Evolutionary conservation across 2,329 filamentous ascomycete species (phyloP), one percentile per base, ranked within the genome.

Genomic region (Pseudogymnoascus sp.): DNA sequence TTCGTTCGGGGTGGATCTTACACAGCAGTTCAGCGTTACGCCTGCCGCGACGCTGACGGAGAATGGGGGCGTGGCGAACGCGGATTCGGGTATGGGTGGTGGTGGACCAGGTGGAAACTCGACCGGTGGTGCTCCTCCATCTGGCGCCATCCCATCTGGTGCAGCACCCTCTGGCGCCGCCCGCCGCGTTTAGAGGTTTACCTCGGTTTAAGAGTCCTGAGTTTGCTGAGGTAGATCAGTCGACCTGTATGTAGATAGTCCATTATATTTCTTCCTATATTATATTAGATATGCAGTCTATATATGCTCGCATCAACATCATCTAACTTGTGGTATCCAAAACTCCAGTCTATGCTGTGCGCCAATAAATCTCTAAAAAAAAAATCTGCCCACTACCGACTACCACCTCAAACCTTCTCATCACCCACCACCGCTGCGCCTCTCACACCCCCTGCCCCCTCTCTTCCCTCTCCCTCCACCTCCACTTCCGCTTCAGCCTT

Each of bases 1-100:
- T 65, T 75, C 77, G 0, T 75, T 84, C 42, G 82, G 79, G 0
- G 77, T 83, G 62, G 37, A 62, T 63, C 47, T 54, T n/a, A 54
- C 47, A 0, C n/a, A 54, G 7, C 7, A 10, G 26, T 12, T 54
- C 2, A 31, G 7, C 1, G 7, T 54, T 31, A 11, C 47, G 26
- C 26, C 47, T 16, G 47, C 47, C 7, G 31, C 47, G 47, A 54
- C 47, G 4, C 47, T 31, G 47, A 54, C 47, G 1, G 47, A 54
- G 47, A 31, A 54, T 18, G 47, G 47, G 11, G 47, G 47, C 4
- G 47, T 54, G 2, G 47, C 26, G 14, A 54, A 54, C 5, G 47
- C 10, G 8, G 31, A 31, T 8, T 54, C 26, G 0, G 26, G 47
- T 2, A 31, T 54, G 47, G 47, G 47, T 54, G 47, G 47, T 1